A percentile compares a stretch with the other conserved stretches of the same genome.
Evolutionary conservation across 2,329 filamentous ascomycete species (phyloP).

Genomic region (Fusarium goolgardi): DNA sequence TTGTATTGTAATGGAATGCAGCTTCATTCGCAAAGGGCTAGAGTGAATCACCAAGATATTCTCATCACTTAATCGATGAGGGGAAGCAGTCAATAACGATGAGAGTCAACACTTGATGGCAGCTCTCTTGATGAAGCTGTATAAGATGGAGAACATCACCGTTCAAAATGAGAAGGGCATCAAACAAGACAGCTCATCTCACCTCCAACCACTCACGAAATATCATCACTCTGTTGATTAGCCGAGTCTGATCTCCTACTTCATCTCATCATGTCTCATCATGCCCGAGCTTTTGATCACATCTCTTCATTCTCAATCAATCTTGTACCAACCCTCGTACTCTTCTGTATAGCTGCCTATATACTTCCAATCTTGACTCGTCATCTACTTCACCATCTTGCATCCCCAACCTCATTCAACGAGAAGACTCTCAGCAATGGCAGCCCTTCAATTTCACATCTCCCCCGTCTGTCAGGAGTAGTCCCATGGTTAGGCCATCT

Average conservation of each 20-base stretch:
- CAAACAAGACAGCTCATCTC: not conserved
- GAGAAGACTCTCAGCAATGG: constrained; percentile 18
- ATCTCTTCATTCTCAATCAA: constrained; percentile 20
- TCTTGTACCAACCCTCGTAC: constrained; percentile 19
- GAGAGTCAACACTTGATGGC: not conserved
- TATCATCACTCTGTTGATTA: not conserved
- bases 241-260: not conserved
- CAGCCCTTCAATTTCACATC: constrained; percentile 32
- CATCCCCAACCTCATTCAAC: constrained; percentile 9
- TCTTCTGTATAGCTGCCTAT: constrained; percentile 6
- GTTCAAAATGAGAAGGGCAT: not conserved
- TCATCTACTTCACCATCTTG: not conserved
- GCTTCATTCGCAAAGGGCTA: not conserved
- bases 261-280: constrained; percentile 5
- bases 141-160: constrained; percentile 12
- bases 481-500: constrained; percentile 47
- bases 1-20: constrained; percentile 2
- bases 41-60: not conserved
- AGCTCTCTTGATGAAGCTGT: not conserved
- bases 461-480: constrained; percentile 37
- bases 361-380: constrained; percentile 20
- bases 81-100: not conserved
- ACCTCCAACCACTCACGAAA: accelerated
- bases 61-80: not conserved
- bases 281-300: constrained; percentile 1